Base-by-base conservation (phyloP, 1,139 yeast genomes). In the Debaryomycetaceae sp. region DNA sequence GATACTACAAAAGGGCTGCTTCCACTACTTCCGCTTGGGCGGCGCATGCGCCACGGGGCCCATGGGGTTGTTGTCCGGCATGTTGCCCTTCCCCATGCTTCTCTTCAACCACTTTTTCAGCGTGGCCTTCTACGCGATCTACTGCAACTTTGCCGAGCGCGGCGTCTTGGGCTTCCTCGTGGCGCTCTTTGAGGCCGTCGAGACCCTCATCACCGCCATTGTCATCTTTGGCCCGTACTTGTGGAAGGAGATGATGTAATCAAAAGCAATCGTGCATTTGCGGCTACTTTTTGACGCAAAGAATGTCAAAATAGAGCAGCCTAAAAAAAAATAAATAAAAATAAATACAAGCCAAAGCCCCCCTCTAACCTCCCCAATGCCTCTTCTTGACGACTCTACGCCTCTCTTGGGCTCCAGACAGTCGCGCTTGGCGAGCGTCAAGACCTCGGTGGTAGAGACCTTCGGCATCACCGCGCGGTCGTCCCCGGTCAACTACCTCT, bases 1-100 rank as follows among this genome's bases (percentile, higher is more conserved):
- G 41, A 72, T 84, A 26, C 66, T 91, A 41, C 97, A 89, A 60
- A 65, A 62, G 31, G 99, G 98, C 8, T 91, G 98, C 57, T 88
- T 88, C 69, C 63, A 65, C 40, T 91, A 93, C 58, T 88, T 91
- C 65, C 61, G 70, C 51, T 69, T 75, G 33, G 98, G 97, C 21
- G 97, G 96, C 13, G 78, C 69, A 34, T 83, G 89, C 49, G 75
- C 84, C 16, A 53, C 59, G 14, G 83, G 83, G 8, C 98, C 99
- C 8, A 81, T 86, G 35, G 82, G 88, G 4, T 73, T 93, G 48
- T 69, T 93, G 35, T 72, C 91, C 33, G 98, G 97, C 7, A 70
- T 85, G 52, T 58, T 76, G 36, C 94, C 95, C 28, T 71, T 67
- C 47, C 95, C 96, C 16, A 62, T 75, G 57, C 52, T 77, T 28